phyloP scores from a whole-genome alignment of 495 filamentous ascomycete species.

The Trichoderma virens region DNA sequence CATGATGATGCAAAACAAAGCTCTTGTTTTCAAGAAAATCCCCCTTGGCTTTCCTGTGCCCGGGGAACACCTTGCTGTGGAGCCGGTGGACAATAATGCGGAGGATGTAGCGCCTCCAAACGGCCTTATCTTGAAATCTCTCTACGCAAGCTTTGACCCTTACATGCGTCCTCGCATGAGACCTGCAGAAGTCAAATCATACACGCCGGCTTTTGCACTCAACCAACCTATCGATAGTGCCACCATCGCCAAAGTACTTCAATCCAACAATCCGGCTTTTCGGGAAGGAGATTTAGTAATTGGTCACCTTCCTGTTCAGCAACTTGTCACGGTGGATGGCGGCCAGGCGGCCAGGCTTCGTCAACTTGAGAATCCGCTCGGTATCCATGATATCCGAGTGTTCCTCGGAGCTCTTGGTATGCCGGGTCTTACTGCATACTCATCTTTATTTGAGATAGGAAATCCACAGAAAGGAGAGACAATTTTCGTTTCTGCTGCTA shows the following conservation, averaged over 20 bases:
- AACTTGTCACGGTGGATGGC: conserved; percentile 45
- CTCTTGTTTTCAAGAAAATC: conserved; percentile 66
- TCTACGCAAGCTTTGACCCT: conserved; percentile 80
- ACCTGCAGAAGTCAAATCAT: conserved; percentile 46
- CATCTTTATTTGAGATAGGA: conserved; percentile 72
- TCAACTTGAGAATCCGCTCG: conserved; percentile 48
- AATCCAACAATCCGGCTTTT: conserved; percentile 54
- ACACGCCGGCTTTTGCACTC: conserved; percentile 50
- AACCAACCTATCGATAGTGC: conserved; percentile 50
- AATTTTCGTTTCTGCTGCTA: conserved; percentile 75
- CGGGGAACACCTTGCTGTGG: conserved; percentile 67
- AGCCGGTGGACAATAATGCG: conserved; percentile 61
- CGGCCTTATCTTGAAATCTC: conserved; percentile 63
- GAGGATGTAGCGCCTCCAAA: conserved; percentile 47
- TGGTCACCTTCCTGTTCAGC: conserved; percentile 51
- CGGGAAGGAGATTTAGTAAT: conserved; percentile 59
- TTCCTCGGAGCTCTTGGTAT: conserved; percentile 76
- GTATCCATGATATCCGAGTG: conserved; percentile 53
- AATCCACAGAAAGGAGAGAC: conserved; percentile 83
- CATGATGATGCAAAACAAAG: conserved; percentile 62
- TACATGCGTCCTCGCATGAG: conserved; percentile 73
- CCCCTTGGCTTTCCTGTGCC: conserved; percentile 61
- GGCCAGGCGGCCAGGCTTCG: conserved; percentile 19
- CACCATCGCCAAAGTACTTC: conserved; percentile 55
- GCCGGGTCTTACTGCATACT: conserved; percentile 81